These are phyloP conservation scores for Scenedesmus sp. DNA, from an alignment of 163 green algal genomes.

Conservation along the genomic window DNA sequence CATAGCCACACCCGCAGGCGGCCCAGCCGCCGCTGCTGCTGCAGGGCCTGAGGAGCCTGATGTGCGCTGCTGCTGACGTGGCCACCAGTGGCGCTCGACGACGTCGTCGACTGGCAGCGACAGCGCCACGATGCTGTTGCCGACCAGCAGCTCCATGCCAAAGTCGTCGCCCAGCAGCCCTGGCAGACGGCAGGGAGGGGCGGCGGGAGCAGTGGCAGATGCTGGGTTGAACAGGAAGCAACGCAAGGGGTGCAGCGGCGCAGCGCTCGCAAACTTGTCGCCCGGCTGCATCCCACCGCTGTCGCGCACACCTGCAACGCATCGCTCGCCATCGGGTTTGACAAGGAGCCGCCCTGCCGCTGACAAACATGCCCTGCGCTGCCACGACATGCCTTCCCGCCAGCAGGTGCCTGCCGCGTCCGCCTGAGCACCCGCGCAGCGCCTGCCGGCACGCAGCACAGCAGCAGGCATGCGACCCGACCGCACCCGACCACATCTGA, in stretches of 20 bases:
- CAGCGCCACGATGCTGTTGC: slow-evolving; percentile 70
- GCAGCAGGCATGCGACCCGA: not conserved
- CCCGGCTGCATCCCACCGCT: too few relatives aligned
- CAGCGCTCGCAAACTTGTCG: too few relatives aligned
- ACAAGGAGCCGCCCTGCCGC: too few relatives aligned
- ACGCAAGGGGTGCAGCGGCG: too few relatives aligned
- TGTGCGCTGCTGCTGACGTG: slow-evolving; percentile 15
- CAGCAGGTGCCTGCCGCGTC: too few relatives aligned
- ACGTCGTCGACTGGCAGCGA: slow-evolving; percentile 72
- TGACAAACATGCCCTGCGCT: too few relatives aligned
- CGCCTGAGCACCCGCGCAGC: too few relatives aligned
- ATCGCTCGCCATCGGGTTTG: too few relatives aligned
- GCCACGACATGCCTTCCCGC: too few relatives aligned
- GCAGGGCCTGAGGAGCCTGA: not conserved
- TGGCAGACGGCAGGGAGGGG: not conserved
- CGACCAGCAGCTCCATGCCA: slow-evolving; percentile 83
- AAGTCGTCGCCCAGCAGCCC: slow-evolving; percentile 81
- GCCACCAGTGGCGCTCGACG: slow-evolving; percentile 60
- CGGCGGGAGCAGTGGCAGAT: not conserved
- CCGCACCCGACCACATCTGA: too few relatives aligned
- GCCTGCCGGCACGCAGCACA: not conserved
- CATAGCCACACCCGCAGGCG: slow-evolving; percentile 63
- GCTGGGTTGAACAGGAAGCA: too few relatives aligned
- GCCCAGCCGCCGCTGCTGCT: not conserved
- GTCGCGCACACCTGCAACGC: too few relatives aligned